Percentiles rank a stretch among this genome's conserved stretches.
phyloP scores from a whole-genome alignment of 164 flowering plant genomes.

The Magnolia officinalis region DNA sequence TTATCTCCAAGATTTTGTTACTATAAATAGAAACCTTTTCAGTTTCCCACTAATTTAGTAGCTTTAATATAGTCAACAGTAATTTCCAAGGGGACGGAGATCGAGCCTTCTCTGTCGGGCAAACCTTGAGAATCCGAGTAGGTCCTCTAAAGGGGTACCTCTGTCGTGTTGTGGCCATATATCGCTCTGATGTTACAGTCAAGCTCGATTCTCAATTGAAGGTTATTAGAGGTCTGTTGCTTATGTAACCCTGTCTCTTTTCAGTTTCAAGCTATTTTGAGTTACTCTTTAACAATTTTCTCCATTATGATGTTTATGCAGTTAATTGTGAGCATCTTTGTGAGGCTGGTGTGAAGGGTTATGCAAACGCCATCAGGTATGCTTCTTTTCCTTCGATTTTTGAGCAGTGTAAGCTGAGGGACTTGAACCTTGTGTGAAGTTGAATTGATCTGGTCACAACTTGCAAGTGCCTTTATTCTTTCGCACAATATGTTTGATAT shows the following conservation, averaged over 20 bases:
- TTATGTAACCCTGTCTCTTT: background rate
- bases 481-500: too few species aligned
- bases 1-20: background rate
- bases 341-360: slow-evolving; percentile 63
- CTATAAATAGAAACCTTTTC: background rate
- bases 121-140: slow-evolving; percentile 73
- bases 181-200: slow-evolving; percentile 73
- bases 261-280: background rate
- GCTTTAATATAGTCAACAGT: slow-evolving; percentile 41
- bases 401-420: too few species aligned
- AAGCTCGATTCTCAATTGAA: slow-evolving; percentile 86
- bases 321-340: slow-evolving; percentile 80
- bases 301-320: slow-evolving; percentile 29
- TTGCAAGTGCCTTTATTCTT: too few species aligned
- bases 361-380: slow-evolving; percentile 38
- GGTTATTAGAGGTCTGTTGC: slow-evolving; percentile 69
- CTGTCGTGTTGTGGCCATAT: slow-evolving; percentile 77
- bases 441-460: too few species aligned
- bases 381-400: background rate
- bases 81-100: slow-evolving; percentile 41
- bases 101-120: slow-evolving; percentile 71
- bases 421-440: too few species aligned
- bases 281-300: background rate
- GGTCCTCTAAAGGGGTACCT: slow-evolving; percentile 91
- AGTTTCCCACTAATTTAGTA: slow-evolving; percentile 6